Conservation (phyloP, 2,329 filamentous ascomycete species). For the Trichoderma pleuroti region DNA sequence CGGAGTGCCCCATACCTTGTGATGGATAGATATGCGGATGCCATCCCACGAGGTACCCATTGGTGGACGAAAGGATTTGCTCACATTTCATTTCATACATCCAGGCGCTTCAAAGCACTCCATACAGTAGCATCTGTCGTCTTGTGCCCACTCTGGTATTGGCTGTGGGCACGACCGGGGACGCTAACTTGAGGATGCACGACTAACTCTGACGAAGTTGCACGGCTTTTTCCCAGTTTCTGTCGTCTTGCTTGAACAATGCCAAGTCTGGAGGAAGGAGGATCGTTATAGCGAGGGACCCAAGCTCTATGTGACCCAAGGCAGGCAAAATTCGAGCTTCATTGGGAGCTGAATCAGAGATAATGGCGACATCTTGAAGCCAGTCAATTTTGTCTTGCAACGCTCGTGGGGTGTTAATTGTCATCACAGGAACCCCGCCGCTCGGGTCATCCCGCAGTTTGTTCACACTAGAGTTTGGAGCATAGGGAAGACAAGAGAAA, state of each 20-base stretch:
- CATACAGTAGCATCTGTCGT: not conserved
- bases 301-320: not conserved
- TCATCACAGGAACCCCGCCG: not conserved
- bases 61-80: not conserved
- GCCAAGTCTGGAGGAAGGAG: not conserved
- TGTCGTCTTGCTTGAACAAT: not conserved
- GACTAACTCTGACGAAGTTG: conserved; percentile 5
- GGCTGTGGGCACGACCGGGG: conserved; percentile 7
- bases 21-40: not conserved
- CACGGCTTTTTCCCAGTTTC: not conserved
- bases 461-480: not conserved
- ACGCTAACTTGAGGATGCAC: conserved; percentile 14
- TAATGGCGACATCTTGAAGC: not conserved
- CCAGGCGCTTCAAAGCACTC: not conserved
- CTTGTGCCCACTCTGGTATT: conserved; percentile 7
- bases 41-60: not conserved
- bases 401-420: not conserved
- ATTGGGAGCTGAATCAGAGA: not conserved
- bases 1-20: not conserved
- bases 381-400: not conserved
- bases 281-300: not conserved
- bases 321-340: not conserved
- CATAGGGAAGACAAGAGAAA: not conserved
- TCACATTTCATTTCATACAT: conserved; percentile 15
- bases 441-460: conserved; percentile 16